A percentile compares a stretch with the other conserved stretches of the same genome.
These are phyloP conservation scores for Eragrostis nindensis DNA, from an alignment of 176 grass and related monocot species.

Conservation along the genomic window DNA sequence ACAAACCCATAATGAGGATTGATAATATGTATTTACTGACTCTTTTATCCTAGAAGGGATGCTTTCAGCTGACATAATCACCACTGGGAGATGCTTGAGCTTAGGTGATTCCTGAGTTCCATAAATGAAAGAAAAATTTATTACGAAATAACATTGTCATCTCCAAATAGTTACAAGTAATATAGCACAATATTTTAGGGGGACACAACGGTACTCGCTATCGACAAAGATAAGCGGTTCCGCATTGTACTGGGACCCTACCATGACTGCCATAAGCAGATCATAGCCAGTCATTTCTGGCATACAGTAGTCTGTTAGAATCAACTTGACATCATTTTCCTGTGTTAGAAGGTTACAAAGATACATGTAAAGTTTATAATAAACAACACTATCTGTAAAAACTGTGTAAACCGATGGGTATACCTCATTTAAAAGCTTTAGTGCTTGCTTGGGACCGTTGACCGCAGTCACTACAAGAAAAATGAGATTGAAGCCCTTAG, in stretches of 20 bases:
- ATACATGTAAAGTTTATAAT: neutral
- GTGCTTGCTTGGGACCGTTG: no score
- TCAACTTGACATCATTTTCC: constrained; percentile 15
- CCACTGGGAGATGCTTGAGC: neutral
- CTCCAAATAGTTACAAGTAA: neutral
- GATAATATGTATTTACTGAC: neutral
- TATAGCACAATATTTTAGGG: neutral
- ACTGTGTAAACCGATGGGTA: no score
- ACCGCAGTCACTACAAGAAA: no score
- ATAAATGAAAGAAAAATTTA: neutral
- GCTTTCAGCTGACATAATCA: neutral
- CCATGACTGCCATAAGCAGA: no score
- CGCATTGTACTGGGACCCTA: neutral
- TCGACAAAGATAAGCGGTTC: neutral
- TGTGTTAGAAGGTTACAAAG: neutral
- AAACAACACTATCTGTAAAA: no score
- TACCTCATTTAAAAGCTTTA: no score
- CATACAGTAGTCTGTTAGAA: neutral
- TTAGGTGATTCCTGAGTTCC: neutral
- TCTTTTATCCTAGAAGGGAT: neutral
- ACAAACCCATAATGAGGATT: no score
- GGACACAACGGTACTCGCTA: neutral
- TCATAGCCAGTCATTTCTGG: no score
- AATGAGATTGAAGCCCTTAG: no score
- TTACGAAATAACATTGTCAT: neutral